These are phyloP conservation scores for Kwoniella shivajii DNA, from an alignment of 1,284 basidiomycete species.

Conservation along the genomic window DNA sequence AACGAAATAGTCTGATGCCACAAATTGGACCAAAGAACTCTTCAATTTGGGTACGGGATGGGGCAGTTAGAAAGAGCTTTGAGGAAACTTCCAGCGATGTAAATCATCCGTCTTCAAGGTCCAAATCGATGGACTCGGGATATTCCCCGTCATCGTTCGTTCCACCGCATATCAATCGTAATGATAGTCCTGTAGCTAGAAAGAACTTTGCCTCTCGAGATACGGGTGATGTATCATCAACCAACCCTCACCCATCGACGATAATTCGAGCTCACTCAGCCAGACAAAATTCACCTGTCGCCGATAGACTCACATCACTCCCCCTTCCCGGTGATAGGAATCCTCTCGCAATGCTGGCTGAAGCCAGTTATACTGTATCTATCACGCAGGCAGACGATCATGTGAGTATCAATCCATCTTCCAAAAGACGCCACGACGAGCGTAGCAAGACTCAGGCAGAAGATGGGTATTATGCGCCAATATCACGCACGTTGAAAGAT, in stretches of 20 bases:
- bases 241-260: too few species aligned
- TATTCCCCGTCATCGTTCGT: too few species aligned
- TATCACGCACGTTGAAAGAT: constrained; percentile 23
- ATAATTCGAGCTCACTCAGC: not conserved
- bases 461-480: constrained; percentile 32
- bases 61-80: too few species aligned
- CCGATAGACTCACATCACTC: constrained; percentile 28
- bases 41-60: constrained; percentile 20
- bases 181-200: too few species aligned
- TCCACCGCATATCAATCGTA: too few species aligned
- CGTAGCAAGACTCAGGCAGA: not conserved
- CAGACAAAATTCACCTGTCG: not conserved
- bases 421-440: not conserved
- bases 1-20: constrained; percentile 1
- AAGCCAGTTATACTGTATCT: constrained; percentile 20
- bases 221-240: too few species aligned
- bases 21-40: constrained; percentile 2
- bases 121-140: too few species aligned
- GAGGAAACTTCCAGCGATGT: not conserved
- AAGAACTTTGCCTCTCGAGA: too few species aligned
- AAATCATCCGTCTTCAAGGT: too few species aligned
- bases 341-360: constrained; percentile 34
- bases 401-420: not conserved
- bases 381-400: too few species aligned
- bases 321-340: constrained; percentile 39